Base-by-base conservation (phyloP, 805 yeast genomes). In the Barnettozyma sucrosica region DNA sequence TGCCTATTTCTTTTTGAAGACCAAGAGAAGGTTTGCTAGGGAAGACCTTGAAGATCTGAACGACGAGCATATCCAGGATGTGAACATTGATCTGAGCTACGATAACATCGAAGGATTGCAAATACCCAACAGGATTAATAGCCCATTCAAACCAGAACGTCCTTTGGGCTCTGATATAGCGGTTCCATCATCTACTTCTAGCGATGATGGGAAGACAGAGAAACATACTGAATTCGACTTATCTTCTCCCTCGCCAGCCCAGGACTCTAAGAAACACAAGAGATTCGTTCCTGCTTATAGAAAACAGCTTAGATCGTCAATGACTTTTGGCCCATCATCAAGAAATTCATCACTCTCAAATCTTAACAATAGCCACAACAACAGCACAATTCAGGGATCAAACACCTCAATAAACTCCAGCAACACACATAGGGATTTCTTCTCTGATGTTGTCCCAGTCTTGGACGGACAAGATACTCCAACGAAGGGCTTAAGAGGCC, bases 251-350 rank as follows among this genome's bases (percentile, higher is more conserved):
- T 47, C 50, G 16, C 46, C 46, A 30, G 30, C 36, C 2, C 41
- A 41, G 34, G 44, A 48, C 11, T 36, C 30, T 13, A 21, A 41
- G 23, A 46, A 45, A 16, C 46, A 51, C 9, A 55, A 51, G 36
- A 49, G 65, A 48, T 69, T 56, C 51, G 61, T 65, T 6, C 73
- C 73, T 14, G 73, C 73, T 3, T 69, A 69, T 48, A 62, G 66
- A 50, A 64, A 62, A 52, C 66, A 63, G 45, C 50, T 66, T 38
- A 64, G 62, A 42, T 49, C 58, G 1, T 55, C 62, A 9, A 45
- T 60, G 30, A 45, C 51, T 11, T 37, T 61, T 16, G 26, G 41
- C 8, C 47, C 49, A 24, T 55, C 48, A 47, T 59, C 58, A 23
- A 58, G 55, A 51, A 55, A 49, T 30, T 54, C 56, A 32, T 57